Evolutionary conservation across 257 asterid species (phyloP).

Genomic region (Solanum acaule): DNA sequence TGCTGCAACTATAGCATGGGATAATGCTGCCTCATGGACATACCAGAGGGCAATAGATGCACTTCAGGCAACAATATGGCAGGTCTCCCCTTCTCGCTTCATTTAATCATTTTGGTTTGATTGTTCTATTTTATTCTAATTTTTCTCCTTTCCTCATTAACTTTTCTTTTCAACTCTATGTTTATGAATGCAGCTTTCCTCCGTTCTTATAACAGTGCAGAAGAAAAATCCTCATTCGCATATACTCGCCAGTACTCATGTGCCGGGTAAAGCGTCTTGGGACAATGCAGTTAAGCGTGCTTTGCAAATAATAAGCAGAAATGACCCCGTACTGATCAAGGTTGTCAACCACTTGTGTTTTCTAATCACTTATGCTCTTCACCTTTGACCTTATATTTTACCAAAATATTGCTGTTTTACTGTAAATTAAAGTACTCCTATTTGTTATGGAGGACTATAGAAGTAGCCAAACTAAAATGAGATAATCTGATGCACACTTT

Average conservation of each 20-base stretch:
- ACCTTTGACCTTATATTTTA: neutral
- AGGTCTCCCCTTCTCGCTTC: constrained; percentile 28
- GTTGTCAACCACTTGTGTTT: constrained; percentile 15
- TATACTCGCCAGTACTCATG: constrained; percentile 46
- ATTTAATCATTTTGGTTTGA: neutral
- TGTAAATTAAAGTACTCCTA: neutral
- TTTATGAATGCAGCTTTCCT: constrained; percentile 47
- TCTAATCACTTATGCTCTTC: neutral
- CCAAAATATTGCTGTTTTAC: neutral
- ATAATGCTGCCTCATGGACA: constrained; percentile 54
- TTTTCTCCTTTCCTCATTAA: neutral
- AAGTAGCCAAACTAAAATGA: neutral
- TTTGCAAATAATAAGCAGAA: constrained; percentile 49
- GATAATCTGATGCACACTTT: neutral
- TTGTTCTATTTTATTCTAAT: neutral
- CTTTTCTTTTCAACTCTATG: neutral
- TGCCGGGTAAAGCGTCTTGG: constrained; percentile 69
- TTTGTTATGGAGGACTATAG: neutral
- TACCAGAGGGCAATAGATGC: constrained; percentile 59
- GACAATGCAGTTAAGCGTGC: constrained; percentile 61
- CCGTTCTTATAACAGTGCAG: constrained; percentile 25
- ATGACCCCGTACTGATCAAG: constrained; percentile 61
- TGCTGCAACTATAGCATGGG: constrained; percentile 97
- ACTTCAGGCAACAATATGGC: constrained; percentile 59
- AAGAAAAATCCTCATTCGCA: constrained; percentile 28